Percentiles rank a stretch among this genome's conserved stretches.
Evolutionary conservation across 306 rosid genomes (phyloP).

Genomic region (Cicer cuneatum): DNA sequence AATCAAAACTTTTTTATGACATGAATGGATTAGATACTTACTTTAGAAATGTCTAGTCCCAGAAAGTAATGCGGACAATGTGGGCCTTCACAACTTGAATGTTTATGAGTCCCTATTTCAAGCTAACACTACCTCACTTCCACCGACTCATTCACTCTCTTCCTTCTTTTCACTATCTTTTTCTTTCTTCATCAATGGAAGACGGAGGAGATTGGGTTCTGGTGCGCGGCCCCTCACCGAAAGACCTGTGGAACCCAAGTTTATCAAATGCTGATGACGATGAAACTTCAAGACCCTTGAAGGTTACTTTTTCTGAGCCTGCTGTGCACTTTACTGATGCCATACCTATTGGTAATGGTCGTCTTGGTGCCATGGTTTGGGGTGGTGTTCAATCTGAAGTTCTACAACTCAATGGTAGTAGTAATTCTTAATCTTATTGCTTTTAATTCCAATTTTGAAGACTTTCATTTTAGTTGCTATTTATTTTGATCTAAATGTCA

Average conservation of each 20-base stretch:
- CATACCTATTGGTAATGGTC: slow-evolving; percentile 89
- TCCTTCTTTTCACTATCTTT: not conserved
- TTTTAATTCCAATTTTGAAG: not conserved
- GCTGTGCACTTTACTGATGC: slow-evolving; percentile 90
- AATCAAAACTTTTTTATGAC: not conserved
- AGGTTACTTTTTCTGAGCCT: slow-evolving; percentile 65
- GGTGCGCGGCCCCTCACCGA: slow-evolving; percentile 55
- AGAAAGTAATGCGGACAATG: not conserved
- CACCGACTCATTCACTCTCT: slow-evolving; percentile 37
- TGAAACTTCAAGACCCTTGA: slow-evolving; percentile 60
- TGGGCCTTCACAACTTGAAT: slow-evolving; percentile 9
- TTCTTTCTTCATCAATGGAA: slow-evolving; percentile 43
- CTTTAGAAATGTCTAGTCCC: not conserved
- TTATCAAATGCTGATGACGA: slow-evolving; percentile 25
- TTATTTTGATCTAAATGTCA: slow-evolving; percentile 2
- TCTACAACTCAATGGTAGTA: slow-evolving; percentile 82
- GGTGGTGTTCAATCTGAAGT: slow-evolving; percentile 75
- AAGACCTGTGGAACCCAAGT: slow-evolving; percentile 64
- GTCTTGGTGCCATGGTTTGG: slow-evolving; percentile 95
- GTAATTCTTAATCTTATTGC: not conserved
- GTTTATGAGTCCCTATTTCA: not conserved
- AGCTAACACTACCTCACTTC: not conserved
- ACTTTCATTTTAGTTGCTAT: not conserved
- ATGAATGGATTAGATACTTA: not conserved
- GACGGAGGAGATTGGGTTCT: slow-evolving; percentile 61